Conservation (phyloP, 2,329 filamentous ascomycete genomes). For the Raffaelea ambrosiae region DNA sequence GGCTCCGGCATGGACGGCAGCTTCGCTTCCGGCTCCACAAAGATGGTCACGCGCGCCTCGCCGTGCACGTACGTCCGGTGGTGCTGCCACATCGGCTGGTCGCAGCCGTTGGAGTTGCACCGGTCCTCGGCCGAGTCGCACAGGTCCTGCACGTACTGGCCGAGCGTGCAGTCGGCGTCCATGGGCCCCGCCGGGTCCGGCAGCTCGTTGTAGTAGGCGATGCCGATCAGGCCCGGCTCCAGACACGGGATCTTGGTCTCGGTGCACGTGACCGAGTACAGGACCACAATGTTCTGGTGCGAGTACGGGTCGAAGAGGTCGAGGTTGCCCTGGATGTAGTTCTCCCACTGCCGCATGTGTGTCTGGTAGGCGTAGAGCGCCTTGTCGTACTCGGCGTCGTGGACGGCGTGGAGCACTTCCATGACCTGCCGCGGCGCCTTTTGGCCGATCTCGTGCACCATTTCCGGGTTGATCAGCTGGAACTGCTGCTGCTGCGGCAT, state of each 20-base stretch:
- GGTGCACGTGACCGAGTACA: conserved; percentile 91
- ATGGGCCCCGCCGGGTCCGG: conserved; percentile 53
- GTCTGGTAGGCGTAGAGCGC: conserved; percentile 89
- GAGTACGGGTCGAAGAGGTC: conserved; percentile 91
- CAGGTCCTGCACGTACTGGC: conserved; percentile 89
- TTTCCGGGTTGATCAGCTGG: conserved; percentile 85
- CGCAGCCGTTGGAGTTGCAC: conserved; percentile 78
- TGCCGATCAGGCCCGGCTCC: conserved; percentile 80
- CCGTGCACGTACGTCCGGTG: conserved; percentile 97
- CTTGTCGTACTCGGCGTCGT: conserved; percentile 95
- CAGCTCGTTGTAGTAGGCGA: conserved; percentile 91
- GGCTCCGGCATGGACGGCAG: conserved; percentile 54
- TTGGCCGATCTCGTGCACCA: conserved; percentile 79
- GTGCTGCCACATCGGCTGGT: conserved; percentile 82
- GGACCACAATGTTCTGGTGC: conserved; percentile 90
- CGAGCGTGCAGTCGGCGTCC: conserved; percentile 84
- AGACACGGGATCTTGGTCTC: conserved; percentile 87
- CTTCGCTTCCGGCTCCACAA: conserved; percentile 58
- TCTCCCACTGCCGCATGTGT: conserved; percentile 93
- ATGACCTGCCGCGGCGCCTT: conserved; percentile 79
- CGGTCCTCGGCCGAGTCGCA: conserved; percentile 67
- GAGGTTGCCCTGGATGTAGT: conserved; percentile 79
- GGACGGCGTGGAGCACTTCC: conserved; percentile 88
- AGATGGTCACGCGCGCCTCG: conserved; percentile 84
- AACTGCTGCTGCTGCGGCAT: conserved; percentile 64